A percentile compares a stretch with the other conserved stretches of the same genome.
These are phyloP conservation scores for Ailanthus altissimus DNA, from an alignment of 345 rosid species.

Conservation along the genomic window DNA sequence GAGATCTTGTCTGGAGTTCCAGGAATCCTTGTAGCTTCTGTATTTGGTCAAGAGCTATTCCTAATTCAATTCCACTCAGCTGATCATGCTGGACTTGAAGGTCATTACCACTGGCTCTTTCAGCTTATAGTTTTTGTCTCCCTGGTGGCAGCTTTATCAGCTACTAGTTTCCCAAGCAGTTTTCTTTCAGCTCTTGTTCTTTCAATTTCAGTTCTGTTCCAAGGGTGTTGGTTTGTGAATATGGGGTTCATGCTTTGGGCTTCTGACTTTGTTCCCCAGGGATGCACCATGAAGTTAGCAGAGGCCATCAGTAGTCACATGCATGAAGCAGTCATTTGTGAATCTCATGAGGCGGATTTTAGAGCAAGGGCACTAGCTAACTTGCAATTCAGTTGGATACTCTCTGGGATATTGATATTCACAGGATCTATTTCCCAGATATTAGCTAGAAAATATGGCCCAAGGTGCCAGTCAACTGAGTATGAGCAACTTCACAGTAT, in stretches of 20 bases:
- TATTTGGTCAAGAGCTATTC: constrained; percentile 80
- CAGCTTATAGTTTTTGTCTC: constrained; percentile 73
- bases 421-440: constrained; percentile 59
- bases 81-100: constrained; percentile 83
- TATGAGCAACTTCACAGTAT: constrained; percentile 51
- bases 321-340: constrained; percentile 64
- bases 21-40: constrained; percentile 64
- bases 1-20: constrained; percentile 48
- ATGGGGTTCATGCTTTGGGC: constrained; percentile 91
- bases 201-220: constrained; percentile 64
- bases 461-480: constrained; percentile 30
- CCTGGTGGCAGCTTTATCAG: constrained; percentile 53
- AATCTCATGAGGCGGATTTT: constrained; percentile 52
- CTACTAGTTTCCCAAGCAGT: constrained; percentile 45
- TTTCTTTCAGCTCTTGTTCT: constrained; percentile 63
- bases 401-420: constrained; percentile 55
- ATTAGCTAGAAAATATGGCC: constrained; percentile 40
- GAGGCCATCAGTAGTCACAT: constrained; percentile 26
- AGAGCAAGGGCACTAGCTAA: constrained; percentile 81
- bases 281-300: constrained; percentile 48
- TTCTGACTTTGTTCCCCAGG: constrained; percentile 62
- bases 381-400: constrained; percentile 92
- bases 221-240: constrained; percentile 84
- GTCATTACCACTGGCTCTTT: constrained; percentile 88
- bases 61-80: constrained; percentile 86